Conservation (phyloP, 352 stramenopile species). For the Globisporangium megalacanthum region DNA sequence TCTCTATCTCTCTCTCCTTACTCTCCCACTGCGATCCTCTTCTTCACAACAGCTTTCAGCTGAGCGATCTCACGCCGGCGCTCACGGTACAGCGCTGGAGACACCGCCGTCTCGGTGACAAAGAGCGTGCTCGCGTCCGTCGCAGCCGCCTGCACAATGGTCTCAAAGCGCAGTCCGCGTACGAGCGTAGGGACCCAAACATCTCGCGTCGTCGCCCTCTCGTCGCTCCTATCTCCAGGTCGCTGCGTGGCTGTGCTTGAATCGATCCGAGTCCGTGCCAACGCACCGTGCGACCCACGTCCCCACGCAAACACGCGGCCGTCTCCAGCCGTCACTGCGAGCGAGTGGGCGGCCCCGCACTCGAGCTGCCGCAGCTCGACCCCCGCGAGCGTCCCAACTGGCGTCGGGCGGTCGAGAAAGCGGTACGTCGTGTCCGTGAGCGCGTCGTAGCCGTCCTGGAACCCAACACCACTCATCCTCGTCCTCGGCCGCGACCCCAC, state of each 20-base stretch:
- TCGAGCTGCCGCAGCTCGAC: slow-evolving; percentile 42
- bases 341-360: slow-evolving; percentile 42
- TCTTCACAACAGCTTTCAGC: slow-evolving; percentile 23
- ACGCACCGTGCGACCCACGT: slow-evolving; percentile 35
- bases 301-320: slow-evolving; percentile 64
- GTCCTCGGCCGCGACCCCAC: slow-evolving; percentile 21
- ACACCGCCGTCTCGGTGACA: slow-evolving; percentile 36
- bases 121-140: slow-evolving; percentile 58
- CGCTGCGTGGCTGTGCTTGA: neutral
- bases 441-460: slow-evolving; percentile 63
- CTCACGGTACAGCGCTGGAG: slow-evolving; percentile 28
- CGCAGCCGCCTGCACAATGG: slow-evolving; percentile 36
- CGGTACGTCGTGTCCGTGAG: slow-evolving; percentile 62
- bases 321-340: slow-evolving; percentile 35
- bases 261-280: slow-evolving; percentile 21
- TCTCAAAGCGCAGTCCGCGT: slow-evolving; percentile 41
- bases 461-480: slow-evolving; percentile 16
- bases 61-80: slow-evolving; percentile 43
- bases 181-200: slow-evolving; percentile 39
- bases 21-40: slow-evolving; percentile 9
- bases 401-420: slow-evolving; percentile 37
- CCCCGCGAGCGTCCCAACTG: slow-evolving; percentile 36
- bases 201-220: slow-evolving; percentile 13
- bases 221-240: slow-evolving; percentile 4
- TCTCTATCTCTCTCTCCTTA: neutral